Percentiles rank a stretch among this genome's conserved stretches.
Conservation (phyloP, 805 yeast genomes). For the Lipomyces kockii region DNA sequence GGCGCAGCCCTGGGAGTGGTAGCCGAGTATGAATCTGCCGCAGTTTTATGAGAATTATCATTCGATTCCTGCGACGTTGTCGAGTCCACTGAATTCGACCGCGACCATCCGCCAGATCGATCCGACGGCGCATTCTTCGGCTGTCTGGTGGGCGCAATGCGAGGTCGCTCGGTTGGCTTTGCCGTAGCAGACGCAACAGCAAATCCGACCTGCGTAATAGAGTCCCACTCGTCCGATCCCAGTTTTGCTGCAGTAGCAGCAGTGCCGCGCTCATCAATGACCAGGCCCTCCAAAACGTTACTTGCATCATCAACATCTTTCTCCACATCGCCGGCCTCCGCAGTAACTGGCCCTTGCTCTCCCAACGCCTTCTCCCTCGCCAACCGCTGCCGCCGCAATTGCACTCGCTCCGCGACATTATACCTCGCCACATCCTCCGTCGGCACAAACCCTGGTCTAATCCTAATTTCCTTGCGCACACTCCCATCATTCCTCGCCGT, state of each 20-base stretch:
- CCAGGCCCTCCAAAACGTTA: background rate
- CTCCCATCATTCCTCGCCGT: slow-evolving; percentile 43
- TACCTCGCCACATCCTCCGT: slow-evolving; percentile 40
- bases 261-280: background rate
- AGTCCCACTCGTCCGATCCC: background rate
- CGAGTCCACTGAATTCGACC: background rate
- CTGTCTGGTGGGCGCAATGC: background rate
- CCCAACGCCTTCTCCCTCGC: slow-evolving; percentile 15
- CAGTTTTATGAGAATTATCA: background rate
- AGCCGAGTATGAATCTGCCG: background rate
- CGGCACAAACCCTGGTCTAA: slow-evolving; percentile 43
- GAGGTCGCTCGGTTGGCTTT: background rate
- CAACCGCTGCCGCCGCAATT: slow-evolving; percentile 21
- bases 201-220: background rate
- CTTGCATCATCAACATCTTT: background rate
- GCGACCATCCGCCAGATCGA: background rate
- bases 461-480: slow-evolving; percentile 38
- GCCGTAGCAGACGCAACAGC: background rate
- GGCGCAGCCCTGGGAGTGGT: background rate
- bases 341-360: background rate
- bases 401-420: slow-evolving; percentile 30
- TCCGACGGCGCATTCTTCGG: slow-evolving; percentile 1
- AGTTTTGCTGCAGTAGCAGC: background rate
- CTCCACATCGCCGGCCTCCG: background rate
- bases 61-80: background rate